Evolutionary conservation across 768 basidiomycete species (phyloP).

Genomic region (Suillus variegatus): DNA sequence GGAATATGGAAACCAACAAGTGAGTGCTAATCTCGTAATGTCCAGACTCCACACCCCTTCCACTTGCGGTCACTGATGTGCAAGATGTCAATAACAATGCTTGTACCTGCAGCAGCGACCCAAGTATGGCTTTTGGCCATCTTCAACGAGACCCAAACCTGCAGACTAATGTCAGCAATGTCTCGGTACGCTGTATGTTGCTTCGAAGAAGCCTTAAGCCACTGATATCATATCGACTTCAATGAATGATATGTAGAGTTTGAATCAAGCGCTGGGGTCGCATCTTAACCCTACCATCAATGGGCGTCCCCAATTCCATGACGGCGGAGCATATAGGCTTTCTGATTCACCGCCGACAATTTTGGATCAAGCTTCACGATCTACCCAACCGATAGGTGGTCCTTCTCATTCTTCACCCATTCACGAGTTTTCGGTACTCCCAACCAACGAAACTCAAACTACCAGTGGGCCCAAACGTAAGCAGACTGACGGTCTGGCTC

Average conservation of each 20-base stretch:
- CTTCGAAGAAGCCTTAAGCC: conserved; percentile 28
- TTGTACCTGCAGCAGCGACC: conserved; percentile 45
- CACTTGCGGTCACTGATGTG: conserved; percentile 4
- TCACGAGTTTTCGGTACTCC: conserved; percentile 33
- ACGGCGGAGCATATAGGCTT: conserved; percentile 24
- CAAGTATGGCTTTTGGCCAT: conserved; percentile 62
- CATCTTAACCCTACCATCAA: conserved; percentile 46
- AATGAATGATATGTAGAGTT: conserved; percentile 40
- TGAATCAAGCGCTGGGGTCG: conserved; percentile 60
- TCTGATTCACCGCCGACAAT: conserved; percentile 35
- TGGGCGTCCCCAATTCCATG: conserved; percentile 34
- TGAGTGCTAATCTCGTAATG: conserved; percentile 25
- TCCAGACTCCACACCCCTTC: neutral
- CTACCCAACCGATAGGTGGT: conserved; percentile 29
- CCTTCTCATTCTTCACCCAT: conserved; percentile 32
- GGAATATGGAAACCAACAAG: conserved; percentile 39
- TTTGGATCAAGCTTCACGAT: conserved; percentile 26
- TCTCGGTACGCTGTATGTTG: conserved; percentile 50
- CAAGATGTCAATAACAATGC: conserved; percentile 18
- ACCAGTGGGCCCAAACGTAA: conserved; percentile 43
- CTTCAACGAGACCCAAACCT: conserved; percentile 57
- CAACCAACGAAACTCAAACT: conserved; percentile 26
- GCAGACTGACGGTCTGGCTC: conserved; percentile 38
- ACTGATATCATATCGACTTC: conserved; percentile 23
- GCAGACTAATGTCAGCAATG: conserved; percentile 44